Conservation (phyloP, 768 basidiomycete species). For the Leucocoprinus leucothites region DNA sequence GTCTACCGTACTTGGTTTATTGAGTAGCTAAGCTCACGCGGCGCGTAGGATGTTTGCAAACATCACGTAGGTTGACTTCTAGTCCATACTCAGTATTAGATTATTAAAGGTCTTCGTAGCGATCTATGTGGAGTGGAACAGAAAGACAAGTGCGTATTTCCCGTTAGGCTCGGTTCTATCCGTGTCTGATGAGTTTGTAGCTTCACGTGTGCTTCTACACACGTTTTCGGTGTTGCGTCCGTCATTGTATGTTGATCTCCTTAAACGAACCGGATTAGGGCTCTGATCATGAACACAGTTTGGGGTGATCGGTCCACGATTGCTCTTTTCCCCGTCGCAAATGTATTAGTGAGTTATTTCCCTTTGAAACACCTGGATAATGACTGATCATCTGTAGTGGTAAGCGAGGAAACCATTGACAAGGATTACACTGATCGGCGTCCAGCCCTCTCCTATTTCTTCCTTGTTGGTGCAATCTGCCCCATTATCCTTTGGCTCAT, state of each 20-base stretch:
- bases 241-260: slow-evolving; percentile 48
- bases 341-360: slow-evolving; percentile 51
- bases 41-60: slow-evolving; percentile 54
- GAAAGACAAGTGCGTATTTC: slow-evolving; percentile 33
- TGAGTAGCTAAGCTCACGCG: neutral
- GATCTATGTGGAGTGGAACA: slow-evolving; percentile 46
- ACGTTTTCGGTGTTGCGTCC: slow-evolving; percentile 52
- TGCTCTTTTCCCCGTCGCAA: slow-evolving; percentile 52
- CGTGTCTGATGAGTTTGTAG: slow-evolving; percentile 21
- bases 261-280: neutral
- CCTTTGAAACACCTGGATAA: neutral
- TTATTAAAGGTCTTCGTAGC: slow-evolving; percentile 21
- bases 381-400: slow-evolving; percentile 17
- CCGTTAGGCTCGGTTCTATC: neutral
- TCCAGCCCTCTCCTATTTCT: slow-evolving; percentile 62
- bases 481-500: slow-evolving; percentile 63
- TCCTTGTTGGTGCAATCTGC: slow-evolving; percentile 66
- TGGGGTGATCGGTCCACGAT: slow-evolving; percentile 67
- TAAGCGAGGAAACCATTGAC: slow-evolving; percentile 2
- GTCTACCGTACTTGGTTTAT: neutral
- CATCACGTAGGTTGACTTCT: slow-evolving; percentile 41
- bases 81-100: neutral
- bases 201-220: slow-evolving; percentile 49
- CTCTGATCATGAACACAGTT: slow-evolving; percentile 27
- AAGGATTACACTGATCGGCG: neutral